These are phyloP conservation scores for Populus pruinosa DNA, from an alignment of 345 rosid species.

Conservation along the genomic window DNA sequence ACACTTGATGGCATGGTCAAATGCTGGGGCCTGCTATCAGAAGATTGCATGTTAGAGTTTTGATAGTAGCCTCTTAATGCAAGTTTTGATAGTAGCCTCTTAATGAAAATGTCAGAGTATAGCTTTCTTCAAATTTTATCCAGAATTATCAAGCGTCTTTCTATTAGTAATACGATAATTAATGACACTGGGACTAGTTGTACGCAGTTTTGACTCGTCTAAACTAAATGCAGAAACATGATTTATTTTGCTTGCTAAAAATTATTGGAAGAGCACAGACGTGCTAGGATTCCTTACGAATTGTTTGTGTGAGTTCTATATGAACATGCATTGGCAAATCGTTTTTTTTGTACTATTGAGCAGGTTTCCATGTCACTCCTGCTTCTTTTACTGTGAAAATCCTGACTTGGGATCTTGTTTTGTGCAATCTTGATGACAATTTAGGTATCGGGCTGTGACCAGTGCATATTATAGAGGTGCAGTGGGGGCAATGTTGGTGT, in stretches of 20 bases:
- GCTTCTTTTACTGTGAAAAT: neutral
- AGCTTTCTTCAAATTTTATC: no score
- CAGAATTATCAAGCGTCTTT: no score
- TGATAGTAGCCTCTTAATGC: no score
- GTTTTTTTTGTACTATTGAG: neutral
- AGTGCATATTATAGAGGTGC: constrained; percentile 73
- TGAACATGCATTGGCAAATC: neutral
- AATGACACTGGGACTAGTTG: neutral
- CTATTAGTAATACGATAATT: neutral
- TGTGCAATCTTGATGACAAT: constrained; percentile 5
- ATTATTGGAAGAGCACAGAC: neutral
- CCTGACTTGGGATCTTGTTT: neutral
- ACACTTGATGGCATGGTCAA: no score
- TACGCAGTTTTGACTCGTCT: neutral
- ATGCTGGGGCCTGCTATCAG: no score
- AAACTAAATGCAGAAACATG: neutral
- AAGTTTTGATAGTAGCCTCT: no score
- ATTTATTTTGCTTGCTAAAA: neutral
- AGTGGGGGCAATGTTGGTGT: constrained; percentile 66
- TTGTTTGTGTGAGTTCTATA: neutral
- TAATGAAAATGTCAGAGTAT: no score
- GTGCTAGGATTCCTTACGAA: neutral
- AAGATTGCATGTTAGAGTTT: no score
- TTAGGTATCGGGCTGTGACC: constrained; percentile 62
- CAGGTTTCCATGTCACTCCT: neutral